These are phyloP conservation scores for Cyclospora cayetanensis DNA, from an alignment of 169 alveolate genomes.

Conservation along the genomic window DNA sequence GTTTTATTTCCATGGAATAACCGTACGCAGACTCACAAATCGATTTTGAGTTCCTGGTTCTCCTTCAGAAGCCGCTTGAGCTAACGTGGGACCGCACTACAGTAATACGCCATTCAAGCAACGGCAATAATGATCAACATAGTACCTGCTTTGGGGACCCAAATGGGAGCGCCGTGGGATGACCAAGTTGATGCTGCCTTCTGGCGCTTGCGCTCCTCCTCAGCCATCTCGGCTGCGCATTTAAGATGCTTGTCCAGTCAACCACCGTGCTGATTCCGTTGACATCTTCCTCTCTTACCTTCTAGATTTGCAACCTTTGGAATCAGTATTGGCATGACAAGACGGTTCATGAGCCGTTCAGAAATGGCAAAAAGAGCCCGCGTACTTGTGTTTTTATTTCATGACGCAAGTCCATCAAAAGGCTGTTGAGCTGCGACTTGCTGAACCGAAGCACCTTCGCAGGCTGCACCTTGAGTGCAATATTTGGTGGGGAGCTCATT, in stretches of 20 bases:
- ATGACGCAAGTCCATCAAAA: slow-evolving; percentile 62
- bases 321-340: background rate
- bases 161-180: slow-evolving; percentile 65
- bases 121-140: no score
- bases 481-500: slow-evolving; percentile 37
- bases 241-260: background rate
- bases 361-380: background rate
- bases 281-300: slow-evolving; percentile 23
- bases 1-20: no score
- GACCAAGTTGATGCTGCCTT: slow-evolving; percentile 60
- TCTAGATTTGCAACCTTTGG: slow-evolving; percentile 63
- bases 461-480: slow-evolving; percentile 67
- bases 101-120: no score
- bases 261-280: background rate
- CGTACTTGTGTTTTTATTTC: slow-evolving; percentile 64
- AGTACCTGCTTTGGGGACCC: slow-evolving; percentile 62
- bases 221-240: slow-evolving; percentile 67
- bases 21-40: no score
- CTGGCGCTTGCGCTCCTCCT: slow-evolving; percentile 54
- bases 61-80: no score
- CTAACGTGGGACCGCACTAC: no score
- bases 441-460: slow-evolving; percentile 58
- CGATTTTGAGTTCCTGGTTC: no score
- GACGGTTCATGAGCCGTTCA: background rate
- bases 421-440: slow-evolving; percentile 52